Base-by-base conservation (phyloP, 2,329 filamentous ascomycete species). In the Biscogniauxia marginata region DNA sequence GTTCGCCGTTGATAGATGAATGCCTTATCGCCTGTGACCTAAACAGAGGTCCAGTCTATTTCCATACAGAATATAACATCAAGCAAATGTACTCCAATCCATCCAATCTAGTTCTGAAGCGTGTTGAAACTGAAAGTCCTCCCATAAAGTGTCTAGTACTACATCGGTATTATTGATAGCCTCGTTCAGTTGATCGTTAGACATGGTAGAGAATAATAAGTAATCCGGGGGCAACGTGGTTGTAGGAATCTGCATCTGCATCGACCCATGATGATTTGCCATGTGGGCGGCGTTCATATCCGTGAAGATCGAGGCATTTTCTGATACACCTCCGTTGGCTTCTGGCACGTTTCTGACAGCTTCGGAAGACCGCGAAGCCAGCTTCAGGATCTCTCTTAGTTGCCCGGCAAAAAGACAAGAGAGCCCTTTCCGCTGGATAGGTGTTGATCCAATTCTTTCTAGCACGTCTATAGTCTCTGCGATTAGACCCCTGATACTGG, bases 401-500 rank as follows among this genome's bases (percentile, higher is more conserved):
- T 84, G 83, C 23, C 78, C 75, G 1, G 82, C 83, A 64, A 85
- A 85, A 2, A 85, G 70, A 0, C 81, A 78, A 0, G 87, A 89
- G 1, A 87, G 79, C 0, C 87, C 88, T 54, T 87, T 86, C 4
- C 88, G 77, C 66, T 91, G 88, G 20, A 77, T 74, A 0, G 88
- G 88, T 0, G 82, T 81, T 11, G 79, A 83, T 5, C 88, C 88
- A 34, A 90, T 86, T 21, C 87, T 81, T 64, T 89, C 86, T 4
- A 91, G 72, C 0, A 90, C 86, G 7, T 82, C 83, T 1, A 86
- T 86, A 0, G 85, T 84, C 67, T 91, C 87, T 58, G 87, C 83
- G 34, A 90, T 84, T 54, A 90, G 72, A 50, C 82, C 79, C 47
- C 85, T 74, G 13, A 88, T 83, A 60, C 85, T 87, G 0, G 85